A percentile compares a stretch with the other conserved stretches of the same genome.
These are phyloP conservation scores for Lactarius sanguifluus DNA, from an alignment of 768 basidiomycete species.

Conservation along the genomic window DNA sequence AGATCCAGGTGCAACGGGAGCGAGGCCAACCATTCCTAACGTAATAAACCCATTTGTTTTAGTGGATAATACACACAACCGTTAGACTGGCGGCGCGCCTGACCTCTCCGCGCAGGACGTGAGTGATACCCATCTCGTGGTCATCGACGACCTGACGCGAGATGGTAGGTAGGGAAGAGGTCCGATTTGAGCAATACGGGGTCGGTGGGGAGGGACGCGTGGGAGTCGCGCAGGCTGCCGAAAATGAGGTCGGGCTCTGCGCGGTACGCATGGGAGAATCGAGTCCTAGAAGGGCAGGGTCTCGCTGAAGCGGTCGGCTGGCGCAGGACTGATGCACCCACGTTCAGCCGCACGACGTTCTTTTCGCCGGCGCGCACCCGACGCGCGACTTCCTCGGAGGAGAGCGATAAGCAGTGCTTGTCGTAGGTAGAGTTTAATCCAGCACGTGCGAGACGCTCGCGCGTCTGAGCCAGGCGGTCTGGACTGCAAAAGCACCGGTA, in stretches of 20 bases:
- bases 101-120: constrained; percentile 93
- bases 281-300: constrained; percentile 47
- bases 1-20: constrained; percentile 88
- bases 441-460: constrained; percentile 65
- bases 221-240: constrained; percentile 68
- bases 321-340: constrained; percentile 39
- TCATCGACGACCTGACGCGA: constrained; percentile 97
- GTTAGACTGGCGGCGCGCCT: constrained; percentile 21
- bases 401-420: constrained; percentile 80
- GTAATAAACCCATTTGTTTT: constrained; percentile 1
- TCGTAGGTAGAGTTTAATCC: constrained; percentile 87
- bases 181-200: constrained; percentile 92
- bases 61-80: not conserved
- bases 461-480: constrained; percentile 63
- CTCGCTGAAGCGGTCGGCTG: constrained; percentile 11
- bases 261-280: constrained; percentile 48
- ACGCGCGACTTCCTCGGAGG: constrained; percentile 80
- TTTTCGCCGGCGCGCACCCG: constrained; percentile 74
- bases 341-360: constrained; percentile 85
- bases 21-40: constrained; percentile 94
- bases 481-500: constrained; percentile 94
- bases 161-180: constrained; percentile 91
- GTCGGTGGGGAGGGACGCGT: constrained; percentile 80
- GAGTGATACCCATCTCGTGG: constrained; percentile 92
- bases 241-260: constrained; percentile 67